These are phyloP conservation scores for Pharnaceum exiguum DNA, from an alignment of 148 eudicot genomes.

Conservation along the genomic window DNA sequence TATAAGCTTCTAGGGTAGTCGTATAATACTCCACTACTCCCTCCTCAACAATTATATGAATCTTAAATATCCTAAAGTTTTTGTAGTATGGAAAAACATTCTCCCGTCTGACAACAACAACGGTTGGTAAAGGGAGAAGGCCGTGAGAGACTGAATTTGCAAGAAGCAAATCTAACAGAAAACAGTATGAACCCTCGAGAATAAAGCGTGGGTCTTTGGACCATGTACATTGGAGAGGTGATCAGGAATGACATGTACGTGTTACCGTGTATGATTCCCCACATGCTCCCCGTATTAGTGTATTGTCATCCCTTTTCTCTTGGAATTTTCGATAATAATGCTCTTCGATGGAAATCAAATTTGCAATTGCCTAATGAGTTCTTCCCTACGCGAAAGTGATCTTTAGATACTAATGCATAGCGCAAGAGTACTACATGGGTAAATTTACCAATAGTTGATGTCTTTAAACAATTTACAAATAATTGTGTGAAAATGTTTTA, in stretches of 20 bases:
- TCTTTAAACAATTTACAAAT: no score
- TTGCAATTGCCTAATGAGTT: no score
- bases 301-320: slow-evolving; percentile 47
- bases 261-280: slow-evolving; percentile 18
- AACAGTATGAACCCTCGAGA: slow-evolving; percentile 21
- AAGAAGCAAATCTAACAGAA: not conserved
- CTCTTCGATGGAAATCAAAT: no score
- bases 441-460: no score
- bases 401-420: not conserved
- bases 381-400: no score
- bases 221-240: slow-evolving; percentile 13
- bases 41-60: no score
- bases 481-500: no score
- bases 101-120: slow-evolving; percentile 13
- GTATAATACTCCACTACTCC: no score
- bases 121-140: slow-evolving; percentile 8
- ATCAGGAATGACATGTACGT: not conserved
- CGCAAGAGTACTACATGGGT: not conserved
- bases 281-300: slow-evolving; percentile 51
- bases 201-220: slow-evolving; percentile 23
- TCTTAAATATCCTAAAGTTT: no score
- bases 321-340: slow-evolving; percentile 22
- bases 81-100: no score
- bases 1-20: not conserved
- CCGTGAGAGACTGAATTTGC: not conserved